A percentile compares a stretch with the other conserved stretches of the same genome.
phyloP scores from a whole-genome alignment of 441 rosid genomes.

The Adansonia rubrostipa region DNA sequence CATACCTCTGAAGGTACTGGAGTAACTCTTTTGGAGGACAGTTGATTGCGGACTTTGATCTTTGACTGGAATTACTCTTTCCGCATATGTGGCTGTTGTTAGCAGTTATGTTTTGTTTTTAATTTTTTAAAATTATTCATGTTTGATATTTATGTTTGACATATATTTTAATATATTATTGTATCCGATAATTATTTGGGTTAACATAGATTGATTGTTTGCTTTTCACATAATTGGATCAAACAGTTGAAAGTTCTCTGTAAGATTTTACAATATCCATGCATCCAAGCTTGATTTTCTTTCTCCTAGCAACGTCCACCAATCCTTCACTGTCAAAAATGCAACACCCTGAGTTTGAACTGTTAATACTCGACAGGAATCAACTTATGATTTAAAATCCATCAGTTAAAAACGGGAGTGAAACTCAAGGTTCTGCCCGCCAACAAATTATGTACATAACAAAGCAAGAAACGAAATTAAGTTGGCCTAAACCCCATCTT shows the following conservation, averaged over 20 bases:
- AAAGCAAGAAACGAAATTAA: background rate
- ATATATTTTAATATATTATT: background rate
- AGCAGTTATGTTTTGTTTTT: background rate
- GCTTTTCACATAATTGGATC: background rate
- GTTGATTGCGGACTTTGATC: background rate
- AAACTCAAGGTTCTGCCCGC: slow-evolving; percentile 11
- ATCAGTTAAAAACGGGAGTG: background rate
- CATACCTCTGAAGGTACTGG: background rate
- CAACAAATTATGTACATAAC: background rate
- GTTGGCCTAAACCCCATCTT: slow-evolving; percentile 6
- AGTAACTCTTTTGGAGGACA: no score
- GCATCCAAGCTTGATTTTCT: background rate
- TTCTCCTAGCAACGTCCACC: background rate
- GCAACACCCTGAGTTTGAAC: background rate
- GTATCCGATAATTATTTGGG: background rate
- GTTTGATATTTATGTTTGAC: no score
- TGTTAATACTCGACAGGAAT: background rate
- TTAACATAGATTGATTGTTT: background rate
- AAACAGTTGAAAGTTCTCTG: slow-evolving; percentile 2
- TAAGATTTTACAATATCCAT: background rate
- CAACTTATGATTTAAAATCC: background rate
- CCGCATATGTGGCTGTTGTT: background rate
- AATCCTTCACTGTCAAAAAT: background rate
- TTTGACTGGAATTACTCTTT: background rate
- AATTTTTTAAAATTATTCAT: no score